A percentile compares a stretch with the other conserved stretches of the same genome.
Conservation (phyloP, 805 yeast genomes). For the Schwanniomyces sp. region DNA sequence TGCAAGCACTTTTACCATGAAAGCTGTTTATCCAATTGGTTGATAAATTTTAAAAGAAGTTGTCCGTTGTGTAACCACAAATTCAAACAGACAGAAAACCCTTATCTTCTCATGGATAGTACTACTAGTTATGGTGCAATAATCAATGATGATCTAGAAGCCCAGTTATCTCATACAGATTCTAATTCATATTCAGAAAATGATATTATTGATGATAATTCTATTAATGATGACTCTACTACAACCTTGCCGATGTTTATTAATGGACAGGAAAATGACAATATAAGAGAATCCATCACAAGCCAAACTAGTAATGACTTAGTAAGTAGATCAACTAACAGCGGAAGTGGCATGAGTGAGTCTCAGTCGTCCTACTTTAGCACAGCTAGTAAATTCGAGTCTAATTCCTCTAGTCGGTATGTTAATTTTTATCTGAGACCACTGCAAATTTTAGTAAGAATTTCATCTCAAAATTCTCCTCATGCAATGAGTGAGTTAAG, state of each 20-base stretch:
- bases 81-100: conserved; percentile 9
- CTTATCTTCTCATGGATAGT: conserved; percentile 17
- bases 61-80: conserved; percentile 59
- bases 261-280: neutral
- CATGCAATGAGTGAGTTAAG: conserved; percentile 11
- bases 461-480: conserved; percentile 6
- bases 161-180: conserved; percentile 3
- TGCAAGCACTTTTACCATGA: conserved; percentile 65
- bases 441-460: conserved; percentile 24
- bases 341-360: neutral
- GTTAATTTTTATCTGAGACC: conserved; percentile 15
- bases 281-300: neutral
- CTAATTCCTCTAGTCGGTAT: neutral
- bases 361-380: neutral
- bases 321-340: neutral
- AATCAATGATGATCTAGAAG: conserved; percentile 13
- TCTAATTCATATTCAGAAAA: neutral
- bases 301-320: neutral
- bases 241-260: neutral
- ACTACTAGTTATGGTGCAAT: conserved; percentile 21
- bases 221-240: neutral
- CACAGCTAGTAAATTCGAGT: conserved; percentile 9
- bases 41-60: conserved; percentile 49
- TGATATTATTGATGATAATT: neutral
- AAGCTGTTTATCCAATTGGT: conserved; percentile 60